Percentiles rank a stretch among this genome's conserved stretches.
Conservation (phyloP, 78 protist genomes). For the Emiliania huxleyi region DNA sequence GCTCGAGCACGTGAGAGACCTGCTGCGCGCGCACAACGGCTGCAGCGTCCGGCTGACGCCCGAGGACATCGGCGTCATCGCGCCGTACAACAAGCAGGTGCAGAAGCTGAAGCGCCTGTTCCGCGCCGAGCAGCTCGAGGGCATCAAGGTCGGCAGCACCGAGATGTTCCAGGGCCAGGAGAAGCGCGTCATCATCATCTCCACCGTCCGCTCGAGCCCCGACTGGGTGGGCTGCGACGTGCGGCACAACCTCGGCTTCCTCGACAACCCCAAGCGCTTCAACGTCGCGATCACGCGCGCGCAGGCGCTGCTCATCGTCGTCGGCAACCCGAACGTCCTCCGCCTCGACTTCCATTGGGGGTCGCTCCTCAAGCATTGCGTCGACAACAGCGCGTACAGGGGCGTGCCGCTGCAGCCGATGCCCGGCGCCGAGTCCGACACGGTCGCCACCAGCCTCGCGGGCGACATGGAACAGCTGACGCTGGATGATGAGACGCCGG, state of each 20-base stretch:
- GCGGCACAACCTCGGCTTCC: conserved; percentile 45
- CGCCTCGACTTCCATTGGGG: conserved; percentile 16
- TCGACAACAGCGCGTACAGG: not conserved
- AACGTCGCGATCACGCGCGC: conserved; percentile 65
- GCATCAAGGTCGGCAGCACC: conserved; percentile 17
- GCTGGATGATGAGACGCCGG: too few relatives aligned
- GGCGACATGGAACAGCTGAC: too few relatives aligned
- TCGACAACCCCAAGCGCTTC: conserved; percentile 44
- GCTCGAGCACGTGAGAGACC: not conserved
- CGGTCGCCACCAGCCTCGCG: too few relatives aligned
- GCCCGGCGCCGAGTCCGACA: too few relatives aligned
- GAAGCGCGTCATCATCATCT: conserved; percentile 50
- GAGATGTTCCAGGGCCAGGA: conserved; percentile 59
- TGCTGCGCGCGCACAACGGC: not conserved
- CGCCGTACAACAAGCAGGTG: conserved; percentile 50
- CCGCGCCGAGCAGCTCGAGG: not conserved
- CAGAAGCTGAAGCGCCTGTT: not conserved
- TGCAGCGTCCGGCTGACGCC: not conserved
- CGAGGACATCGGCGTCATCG: conserved; percentile 36
- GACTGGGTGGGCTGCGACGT: not conserved
- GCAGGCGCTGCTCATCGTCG: conserved; percentile 37
- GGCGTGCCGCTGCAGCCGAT: not conserved
- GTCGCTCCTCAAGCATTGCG: not conserved
- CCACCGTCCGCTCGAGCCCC: conserved; percentile 39
- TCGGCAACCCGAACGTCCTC: conserved; percentile 46